A percentile compares a stretch with the other conserved stretches of the same genome.
Conservation (phyloP, 768 basidiomycete species). For the Russula dissimulans region DNA sequence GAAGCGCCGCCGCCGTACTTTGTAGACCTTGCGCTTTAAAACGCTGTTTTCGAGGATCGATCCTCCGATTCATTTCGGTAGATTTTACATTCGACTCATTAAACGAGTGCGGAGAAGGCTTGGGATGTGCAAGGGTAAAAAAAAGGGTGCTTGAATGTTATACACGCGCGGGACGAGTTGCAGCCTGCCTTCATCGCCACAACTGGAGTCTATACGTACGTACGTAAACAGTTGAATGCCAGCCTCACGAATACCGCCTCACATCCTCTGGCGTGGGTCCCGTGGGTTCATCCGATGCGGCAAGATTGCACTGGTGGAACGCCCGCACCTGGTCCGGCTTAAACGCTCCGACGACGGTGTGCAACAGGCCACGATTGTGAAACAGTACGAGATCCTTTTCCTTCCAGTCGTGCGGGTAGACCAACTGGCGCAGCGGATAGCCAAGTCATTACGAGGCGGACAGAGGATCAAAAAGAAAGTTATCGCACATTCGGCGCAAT, state of each 20-base stretch:
- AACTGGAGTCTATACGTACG: too few relatives aligned
- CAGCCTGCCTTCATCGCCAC: too few relatives aligned
- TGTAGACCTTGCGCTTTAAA: too few relatives aligned
- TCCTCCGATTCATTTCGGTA: too few relatives aligned
- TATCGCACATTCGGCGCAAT: slow-evolving; percentile 63
- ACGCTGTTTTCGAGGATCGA: too few relatives aligned
- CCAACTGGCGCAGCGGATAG: slow-evolving; percentile 35
- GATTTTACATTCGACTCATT: too few relatives aligned
- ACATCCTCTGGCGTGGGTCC: slow-evolving; percentile 66
- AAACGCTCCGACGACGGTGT: slow-evolving; percentile 74
- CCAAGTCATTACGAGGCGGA: background rate
- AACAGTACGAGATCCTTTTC: slow-evolving; percentile 74
- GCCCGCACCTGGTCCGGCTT: slow-evolving; percentile 55
- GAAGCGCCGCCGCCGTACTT: too few relatives aligned
- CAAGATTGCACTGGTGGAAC: slow-evolving; percentile 86
- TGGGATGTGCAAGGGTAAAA: too few relatives aligned
- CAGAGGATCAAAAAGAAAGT: background rate
- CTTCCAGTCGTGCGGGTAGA: slow-evolving; percentile 86
- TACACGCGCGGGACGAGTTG: too few relatives aligned
- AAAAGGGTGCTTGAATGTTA: too few relatives aligned
- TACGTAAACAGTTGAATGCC: too few relatives aligned
- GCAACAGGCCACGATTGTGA: slow-evolving; percentile 77
- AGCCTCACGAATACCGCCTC: slow-evolving; percentile 41
- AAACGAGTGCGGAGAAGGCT: too few relatives aligned
- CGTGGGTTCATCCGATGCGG: slow-evolving; percentile 59